Base-by-base conservation (phyloP, 208 protist genomes). In the Leishmania turanica region DNA sequence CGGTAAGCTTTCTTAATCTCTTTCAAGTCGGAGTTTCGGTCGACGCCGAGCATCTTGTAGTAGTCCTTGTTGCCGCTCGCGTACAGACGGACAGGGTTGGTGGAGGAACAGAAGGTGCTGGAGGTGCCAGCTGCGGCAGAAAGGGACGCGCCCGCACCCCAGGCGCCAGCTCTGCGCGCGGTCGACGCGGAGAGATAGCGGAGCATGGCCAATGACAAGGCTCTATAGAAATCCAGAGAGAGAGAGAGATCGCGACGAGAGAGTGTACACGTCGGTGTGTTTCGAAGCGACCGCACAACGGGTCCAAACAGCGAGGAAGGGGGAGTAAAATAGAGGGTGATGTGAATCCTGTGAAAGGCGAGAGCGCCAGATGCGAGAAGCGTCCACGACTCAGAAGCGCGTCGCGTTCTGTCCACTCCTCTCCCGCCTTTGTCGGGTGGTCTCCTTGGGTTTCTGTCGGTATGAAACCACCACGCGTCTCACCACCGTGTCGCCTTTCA, bases 1-100 rank as follows among this genome's bases (percentile, higher is more conserved):
- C 95, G 94, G 82, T 98, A 98, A 19, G 96, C 96, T 78, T 96
- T 94, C 85, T 98, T 98, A 69, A 98, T 93, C 5, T 90, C 92
- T 54, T 94, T 94, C 27, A 85, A 56, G 60, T 92, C 88, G 5
- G 95, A 91, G 9, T 70, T 85, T 34, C 79, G 81, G 69, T 84
- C 81, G 0, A 98, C 93, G 27, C 96, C 95, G 56, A 98, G 89
- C 54, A 90, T 95, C 75, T 97, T 96, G 83, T 98, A 98, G 83
- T 96, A 97, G 81, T 98, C 95, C 83, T 97, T 97, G 60, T 82
- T 88, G 5, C 84, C 87, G 24, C 86, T 87, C 51, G 89, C 88
- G 77, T 90, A 90, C 31, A 86, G 53, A 15, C 91, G 89, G 24
- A 79, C 37, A 4, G 88, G 47, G 40, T 84, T 81, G 40, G 69